Evolutionary conservation across 2,329 filamentous ascomycete genomes (phyloP).

Genomic region (Fusarium albosuccineum): DNA sequence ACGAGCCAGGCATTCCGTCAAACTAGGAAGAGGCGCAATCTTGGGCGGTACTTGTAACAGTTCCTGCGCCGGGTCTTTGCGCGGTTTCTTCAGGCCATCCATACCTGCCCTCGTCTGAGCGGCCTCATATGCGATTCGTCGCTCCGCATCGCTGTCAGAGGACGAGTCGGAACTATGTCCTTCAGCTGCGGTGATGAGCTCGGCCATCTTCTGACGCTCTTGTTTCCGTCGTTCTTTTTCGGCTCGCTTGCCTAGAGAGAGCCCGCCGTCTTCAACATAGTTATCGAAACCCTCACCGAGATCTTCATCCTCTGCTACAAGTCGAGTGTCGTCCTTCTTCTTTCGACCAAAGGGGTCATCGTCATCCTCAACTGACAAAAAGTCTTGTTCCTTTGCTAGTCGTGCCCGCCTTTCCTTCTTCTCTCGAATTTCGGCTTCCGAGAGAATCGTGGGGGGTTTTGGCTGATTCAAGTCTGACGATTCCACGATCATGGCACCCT

Average conservation of each 20-base stretch:
- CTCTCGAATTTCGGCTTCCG: slow-evolving; percentile 86
- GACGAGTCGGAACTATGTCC: slow-evolving; percentile 71
- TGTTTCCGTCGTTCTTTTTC: slow-evolving; percentile 77
- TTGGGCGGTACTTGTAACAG: slow-evolving; percentile 74
- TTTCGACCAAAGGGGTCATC: slow-evolving; percentile 61
- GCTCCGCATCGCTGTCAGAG: slow-evolving; percentile 77
- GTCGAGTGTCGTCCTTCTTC: slow-evolving; percentile 77
- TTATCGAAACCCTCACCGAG: slow-evolving; percentile 94
- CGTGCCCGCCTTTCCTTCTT: slow-evolving; percentile 92
- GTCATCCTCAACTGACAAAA: slow-evolving; percentile 73
- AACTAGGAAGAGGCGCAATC: slow-evolving; percentile 81
- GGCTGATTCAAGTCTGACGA: slow-evolving; percentile 51
- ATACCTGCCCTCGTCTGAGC: slow-evolving; percentile 90
- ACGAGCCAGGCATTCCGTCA: slow-evolving; percentile 75
- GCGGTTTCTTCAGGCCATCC: slow-evolving; percentile 72
- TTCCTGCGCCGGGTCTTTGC: slow-evolving; percentile 51
- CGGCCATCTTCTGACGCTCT: slow-evolving; percentile 82
- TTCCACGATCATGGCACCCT: slow-evolving; percentile 75
- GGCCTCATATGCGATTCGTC: slow-evolving; percentile 86
- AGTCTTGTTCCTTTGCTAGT: slow-evolving; percentile 77
- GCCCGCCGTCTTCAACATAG: slow-evolving; percentile 85
- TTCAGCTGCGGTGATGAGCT: slow-evolving; percentile 85
- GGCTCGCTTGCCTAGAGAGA: slow-evolving; percentile 83
- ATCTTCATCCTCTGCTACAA: slow-evolving; percentile 90
- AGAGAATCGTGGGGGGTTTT: slow-evolving; percentile 72